These are phyloP conservation scores for Talaromyces sp. DNA, from an alignment of 2,329 filamentous ascomycete species.

Conservation along the genomic window DNA sequence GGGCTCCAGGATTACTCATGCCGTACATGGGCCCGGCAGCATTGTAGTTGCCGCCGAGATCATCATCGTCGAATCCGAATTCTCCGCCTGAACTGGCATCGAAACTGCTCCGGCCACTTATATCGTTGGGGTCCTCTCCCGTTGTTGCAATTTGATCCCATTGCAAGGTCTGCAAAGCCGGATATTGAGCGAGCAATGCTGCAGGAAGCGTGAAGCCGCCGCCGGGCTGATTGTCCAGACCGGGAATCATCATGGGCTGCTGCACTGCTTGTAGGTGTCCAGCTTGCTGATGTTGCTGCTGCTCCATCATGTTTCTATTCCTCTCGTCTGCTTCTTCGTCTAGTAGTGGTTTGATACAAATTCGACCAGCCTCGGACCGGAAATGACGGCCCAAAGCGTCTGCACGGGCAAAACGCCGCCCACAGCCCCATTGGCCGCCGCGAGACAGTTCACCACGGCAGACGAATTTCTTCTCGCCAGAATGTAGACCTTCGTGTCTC, in stretches of 20 bases:
- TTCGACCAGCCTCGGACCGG: conserved; percentile 85
- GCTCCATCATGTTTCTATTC: conserved; percentile 68
- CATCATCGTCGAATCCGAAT: conserved; percentile 39
- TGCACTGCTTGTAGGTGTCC: conserved; percentile 53
- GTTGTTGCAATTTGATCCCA: conserved; percentile 68
- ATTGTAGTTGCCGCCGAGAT: conserved; percentile 31
- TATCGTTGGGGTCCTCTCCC: conserved; percentile 50
- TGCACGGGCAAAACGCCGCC: conserved; percentile 85
- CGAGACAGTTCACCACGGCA: conserved; percentile 86
- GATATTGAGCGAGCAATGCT: conserved; percentile 84
- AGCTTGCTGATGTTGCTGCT: conserved; percentile 54
- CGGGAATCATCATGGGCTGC: conserved; percentile 56
- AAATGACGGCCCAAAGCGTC: conserved; percentile 94
- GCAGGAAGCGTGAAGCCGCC: conserved; percentile 68
- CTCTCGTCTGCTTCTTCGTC: conserved; percentile 87
- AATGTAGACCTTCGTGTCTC: conserved; percentile 91
- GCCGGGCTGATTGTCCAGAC: conserved; percentile 50
- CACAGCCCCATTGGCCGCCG: conserved; percentile 84
- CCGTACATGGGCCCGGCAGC: conserved; percentile 26
- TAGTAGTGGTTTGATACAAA: conserved; percentile 94
- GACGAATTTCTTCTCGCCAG: conserved; percentile 97
- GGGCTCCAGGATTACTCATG: conserved; percentile 16
- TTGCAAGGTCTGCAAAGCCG: conserved; percentile 82
- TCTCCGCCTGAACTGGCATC: conserved; percentile 40
- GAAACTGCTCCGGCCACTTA: conserved; percentile 58